These are phyloP conservation scores for Torulaspora franciscae DNA, from an alignment of 805 yeast genomes.

Conservation along the genomic window DNA sequence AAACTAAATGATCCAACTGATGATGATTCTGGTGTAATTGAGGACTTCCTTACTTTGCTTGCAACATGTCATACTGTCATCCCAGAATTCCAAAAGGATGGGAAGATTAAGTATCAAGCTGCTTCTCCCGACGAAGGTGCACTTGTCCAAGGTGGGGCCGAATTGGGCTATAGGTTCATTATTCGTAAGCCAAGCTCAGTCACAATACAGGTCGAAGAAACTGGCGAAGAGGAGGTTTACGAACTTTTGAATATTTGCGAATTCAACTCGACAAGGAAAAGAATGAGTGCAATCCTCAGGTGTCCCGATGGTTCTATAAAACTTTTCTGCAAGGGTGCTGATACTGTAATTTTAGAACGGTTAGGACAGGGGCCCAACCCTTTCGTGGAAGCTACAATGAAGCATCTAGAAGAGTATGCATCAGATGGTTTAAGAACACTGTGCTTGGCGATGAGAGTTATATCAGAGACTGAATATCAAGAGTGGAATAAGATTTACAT, in stretches of 20 bases:
- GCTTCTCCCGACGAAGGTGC: slow-evolving; percentile 99
- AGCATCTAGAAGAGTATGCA: slow-evolving; percentile 94
- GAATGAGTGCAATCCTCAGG: slow-evolving; percentile 93
- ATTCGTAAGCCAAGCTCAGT: slow-evolving; percentile 83
- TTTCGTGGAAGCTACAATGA: slow-evolving; percentile 74
- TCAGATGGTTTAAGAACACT: slow-evolving; percentile 92
- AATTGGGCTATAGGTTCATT: slow-evolving; percentile 75
- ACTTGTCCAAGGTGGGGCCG: slow-evolving; percentile 91
- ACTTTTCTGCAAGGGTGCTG: slow-evolving; percentile 95
- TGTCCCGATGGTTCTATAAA: slow-evolving; percentile 91
- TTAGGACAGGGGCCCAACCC: slow-evolving; percentile 61
- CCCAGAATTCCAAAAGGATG: slow-evolving; percentile 70
- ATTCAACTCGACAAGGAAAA: slow-evolving; percentile 92
- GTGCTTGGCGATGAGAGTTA: slow-evolving; percentile 81
- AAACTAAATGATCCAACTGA: slow-evolving; percentile 43
- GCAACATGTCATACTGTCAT: slow-evolving; percentile 97
- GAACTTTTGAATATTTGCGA: slow-evolving; percentile 89
- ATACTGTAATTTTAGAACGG: slow-evolving; percentile 88
- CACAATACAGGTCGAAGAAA: slow-evolving; percentile 50
- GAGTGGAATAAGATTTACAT: slow-evolving; percentile 64
- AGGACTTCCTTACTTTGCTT: slow-evolving; percentile 74
- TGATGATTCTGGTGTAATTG: slow-evolving; percentile 47
- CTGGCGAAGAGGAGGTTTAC: slow-evolving; percentile 52
- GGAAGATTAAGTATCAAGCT: slow-evolving; percentile 86
- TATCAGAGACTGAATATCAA: slow-evolving; percentile 71